Percentiles rank a stretch among this genome's conserved stretches.
These are phyloP conservation scores for Casuarina cunninghamiana DNA, from an alignment of 306 rosid species.

Conservation along the genomic window DNA sequence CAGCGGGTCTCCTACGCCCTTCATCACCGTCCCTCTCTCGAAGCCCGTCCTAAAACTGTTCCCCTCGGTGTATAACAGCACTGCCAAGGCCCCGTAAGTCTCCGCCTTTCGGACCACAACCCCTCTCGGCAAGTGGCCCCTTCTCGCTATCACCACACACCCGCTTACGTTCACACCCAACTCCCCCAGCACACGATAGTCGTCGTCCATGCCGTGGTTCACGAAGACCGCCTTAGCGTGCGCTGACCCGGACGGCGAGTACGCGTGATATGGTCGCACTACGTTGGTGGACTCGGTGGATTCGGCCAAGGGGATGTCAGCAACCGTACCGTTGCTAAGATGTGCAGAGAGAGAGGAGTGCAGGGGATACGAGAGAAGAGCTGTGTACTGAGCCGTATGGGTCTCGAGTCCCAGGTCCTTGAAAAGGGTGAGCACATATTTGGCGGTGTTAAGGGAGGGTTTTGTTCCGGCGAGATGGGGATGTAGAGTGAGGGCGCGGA, in stretches of 20 bases:
- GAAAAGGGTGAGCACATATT: constrained; percentile 54
- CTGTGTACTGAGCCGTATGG: constrained; percentile 43
- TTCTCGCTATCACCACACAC: constrained; percentile 65
- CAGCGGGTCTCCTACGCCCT: constrained; percentile 90
- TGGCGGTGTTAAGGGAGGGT: constrained; percentile 42
- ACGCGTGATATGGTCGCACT: constrained; percentile 80
- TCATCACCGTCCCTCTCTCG: constrained; percentile 91
- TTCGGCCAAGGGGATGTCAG: constrained; percentile 39
- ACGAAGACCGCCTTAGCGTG: constrained; percentile 58
- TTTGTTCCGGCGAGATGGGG: constrained; percentile 95
- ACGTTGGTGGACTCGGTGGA: constrained; percentile 20
- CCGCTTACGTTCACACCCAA: constrained; percentile 65
- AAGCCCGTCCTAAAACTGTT: constrained; percentile 64
- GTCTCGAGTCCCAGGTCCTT: constrained; percentile 45
- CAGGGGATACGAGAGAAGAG: constrained; percentile 74
- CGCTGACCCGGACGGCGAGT: constrained; percentile 84
- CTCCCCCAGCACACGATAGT: constrained; percentile 50
- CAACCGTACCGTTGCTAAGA: constrained; percentile 42
- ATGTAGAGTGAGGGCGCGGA: constrained; percentile 69
- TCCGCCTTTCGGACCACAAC: constrained; percentile 72
- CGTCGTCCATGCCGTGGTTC: constrained; percentile 67
- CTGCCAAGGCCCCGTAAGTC: constrained; percentile 68
- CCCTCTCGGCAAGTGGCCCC: constrained; percentile 56
- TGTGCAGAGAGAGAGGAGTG: constrained; percentile 59
- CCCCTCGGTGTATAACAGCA: constrained; percentile 53